phyloP scores from a whole-genome alignment of 257 asterid species.

The Capsicum rhomboideum region DNA sequence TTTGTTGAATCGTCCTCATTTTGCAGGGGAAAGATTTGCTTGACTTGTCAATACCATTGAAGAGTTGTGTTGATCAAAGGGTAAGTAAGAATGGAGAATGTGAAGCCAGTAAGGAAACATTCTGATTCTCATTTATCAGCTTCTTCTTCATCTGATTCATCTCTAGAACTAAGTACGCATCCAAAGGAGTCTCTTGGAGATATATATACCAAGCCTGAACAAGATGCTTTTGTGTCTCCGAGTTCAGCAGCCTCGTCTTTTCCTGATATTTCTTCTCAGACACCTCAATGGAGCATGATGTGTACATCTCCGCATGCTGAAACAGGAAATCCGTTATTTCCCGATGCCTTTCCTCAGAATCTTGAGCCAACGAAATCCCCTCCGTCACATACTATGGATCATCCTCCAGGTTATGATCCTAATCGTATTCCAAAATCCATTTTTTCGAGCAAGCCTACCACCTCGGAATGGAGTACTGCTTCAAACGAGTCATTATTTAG shows the following conservation, averaged over 20 bases:
- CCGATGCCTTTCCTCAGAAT: not conserved
- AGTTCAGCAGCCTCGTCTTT: slow-evolving; percentile 1
- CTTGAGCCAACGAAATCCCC: slow-evolving; percentile 24
- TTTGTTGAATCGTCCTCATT: not conserved
- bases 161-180: slow-evolving; percentile 1
- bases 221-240: slow-evolving; percentile 10
- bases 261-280: not conserved
- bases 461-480: slow-evolving; percentile 62
- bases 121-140: slow-evolving; percentile 11
- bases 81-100: not conserved
- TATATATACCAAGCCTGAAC: slow-evolving; percentile 2
- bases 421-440: slow-evolving; percentile 48
- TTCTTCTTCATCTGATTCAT: slow-evolving; percentile 17
- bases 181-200: not conserved
- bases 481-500: slow-evolving; percentile 85
- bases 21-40: not conserved
- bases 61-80: not conserved
- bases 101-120: not conserved
- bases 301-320: slow-evolving; percentile 17
- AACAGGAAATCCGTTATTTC: not conserved
- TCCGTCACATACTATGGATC: slow-evolving; percentile 15
- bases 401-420: slow-evolving; percentile 42
- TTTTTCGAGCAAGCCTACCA: slow-evolving; percentile 25
- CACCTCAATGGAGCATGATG: slow-evolving; percentile 25
- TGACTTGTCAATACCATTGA: not conserved